Percentiles rank a stretch among this genome's conserved stretches.
phyloP scores from a whole-genome alignment of 192 early-diverging fungal genomes.

The Podila epicladia region DNA sequence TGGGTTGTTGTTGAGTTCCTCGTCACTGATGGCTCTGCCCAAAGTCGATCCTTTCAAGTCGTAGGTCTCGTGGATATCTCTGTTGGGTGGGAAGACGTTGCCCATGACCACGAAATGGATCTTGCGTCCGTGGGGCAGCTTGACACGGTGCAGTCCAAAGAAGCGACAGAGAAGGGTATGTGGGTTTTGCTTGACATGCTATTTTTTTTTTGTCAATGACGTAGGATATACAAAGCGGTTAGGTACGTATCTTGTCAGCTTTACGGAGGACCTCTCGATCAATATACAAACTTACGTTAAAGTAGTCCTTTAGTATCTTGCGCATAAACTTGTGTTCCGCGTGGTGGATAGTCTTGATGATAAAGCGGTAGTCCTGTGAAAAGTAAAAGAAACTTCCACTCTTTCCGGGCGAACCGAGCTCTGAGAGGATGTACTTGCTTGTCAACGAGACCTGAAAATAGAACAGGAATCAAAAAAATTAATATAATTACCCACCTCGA shows the following conservation, averaged over 20 bases:
- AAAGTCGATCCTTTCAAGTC: constrained; percentile 96
- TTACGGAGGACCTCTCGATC: too few species aligned
- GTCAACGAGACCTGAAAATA: constrained; percentile 82
- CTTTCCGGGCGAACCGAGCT: constrained; percentile 94
- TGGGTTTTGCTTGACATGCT: constrained; percentile 88
- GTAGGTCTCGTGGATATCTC: constrained; percentile 96
- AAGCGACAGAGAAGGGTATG: constrained; percentile 94
- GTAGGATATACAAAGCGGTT: constrained; percentile 4
- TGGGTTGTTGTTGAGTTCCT: constrained; percentile 81
- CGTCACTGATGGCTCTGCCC: constrained; percentile 83
- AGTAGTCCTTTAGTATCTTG: constrained; percentile 87
- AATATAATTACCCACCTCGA: background rate
- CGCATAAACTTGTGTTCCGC: constrained; percentile 96
- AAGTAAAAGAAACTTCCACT: constrained; percentile 98
- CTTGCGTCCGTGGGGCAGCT: constrained; percentile 91
- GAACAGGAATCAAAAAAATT: background rate
- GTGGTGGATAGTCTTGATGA: constrained; percentile 98
- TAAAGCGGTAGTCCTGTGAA: constrained; percentile 97
- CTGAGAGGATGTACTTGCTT: constrained; percentile 96
- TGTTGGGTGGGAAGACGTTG: constrained; percentile 97
- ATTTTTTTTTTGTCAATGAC: background rate
- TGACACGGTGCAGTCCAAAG: constrained; percentile 96
- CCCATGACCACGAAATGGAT: constrained; percentile 99
- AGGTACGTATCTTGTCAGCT: too few species aligned
- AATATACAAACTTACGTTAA: constrained; percentile 64